Evolutionary conservation across 768 basidiomycete genomes (phyloP), one percentile per base, ranked within the genome.

Genomic region (Lentinula boryana): DNA sequence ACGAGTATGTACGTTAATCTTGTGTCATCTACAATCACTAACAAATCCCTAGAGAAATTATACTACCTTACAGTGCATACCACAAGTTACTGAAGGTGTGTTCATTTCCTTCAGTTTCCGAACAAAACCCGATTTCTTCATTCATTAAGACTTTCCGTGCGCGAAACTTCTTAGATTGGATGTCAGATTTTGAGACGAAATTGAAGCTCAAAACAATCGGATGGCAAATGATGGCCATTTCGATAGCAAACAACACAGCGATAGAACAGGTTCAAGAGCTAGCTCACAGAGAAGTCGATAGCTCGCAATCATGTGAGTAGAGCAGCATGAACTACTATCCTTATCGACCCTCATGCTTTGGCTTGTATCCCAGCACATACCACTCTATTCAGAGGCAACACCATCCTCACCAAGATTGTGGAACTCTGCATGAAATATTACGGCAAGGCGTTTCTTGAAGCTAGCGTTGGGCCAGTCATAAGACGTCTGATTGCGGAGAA

Each of bases 371-470:
- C 65, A 92, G 90, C 90, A 7, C 88, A 88, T 63, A 86, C 84
- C 67, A 92, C 89, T 1, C 74, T 93, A 15, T 91, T 88, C 70
- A 81, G 79, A 57, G 88, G 86, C 40, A 87, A 87, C 65, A 85
- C 85, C 9, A 80, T 76, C 38, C 77, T 87, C 64, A 87, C 86
- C 61, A 92, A 84, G 73, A 84, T 87, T 31, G 83, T 93, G 75
- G 92, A 94, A 67, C 74, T 85, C 5, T 86, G 85, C 66, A 91
- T 95, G 84, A 77, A 78, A n/a, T 85, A 84, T 76, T 89, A 93
- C 66, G 92, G 92, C n/a, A 84, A 78, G 67, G 76, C 77, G 1
- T 94, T 93, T 68, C 79, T 96, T 21, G 91, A 93, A 68, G 84
- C 85, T 12, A 91, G 89, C 67, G 81, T 96, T 44, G 93, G 92